Evolutionary conservation across 2,329 filamentous ascomycete species (phyloP).

Genomic region (Gaeumannomyces tritici): DNA sequence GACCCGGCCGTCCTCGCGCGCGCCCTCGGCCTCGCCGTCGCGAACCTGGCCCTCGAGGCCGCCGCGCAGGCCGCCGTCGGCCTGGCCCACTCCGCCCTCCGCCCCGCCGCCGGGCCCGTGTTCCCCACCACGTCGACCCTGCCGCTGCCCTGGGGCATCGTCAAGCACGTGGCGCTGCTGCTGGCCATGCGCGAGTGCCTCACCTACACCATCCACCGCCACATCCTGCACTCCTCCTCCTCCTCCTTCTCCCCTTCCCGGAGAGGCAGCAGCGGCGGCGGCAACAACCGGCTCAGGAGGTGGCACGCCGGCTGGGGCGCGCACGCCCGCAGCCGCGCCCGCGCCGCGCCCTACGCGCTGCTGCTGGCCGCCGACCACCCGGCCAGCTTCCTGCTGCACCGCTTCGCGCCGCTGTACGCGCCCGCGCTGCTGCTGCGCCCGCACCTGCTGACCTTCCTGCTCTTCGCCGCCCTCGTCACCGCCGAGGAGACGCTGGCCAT

Average conservation of each 20-base stretch:
- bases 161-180: constrained; percentile 36
- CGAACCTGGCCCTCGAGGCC: constrained; percentile 35
- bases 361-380: constrained; percentile 61
- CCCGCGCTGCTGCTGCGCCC: constrained; percentile 56
- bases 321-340: constrained; percentile 38
- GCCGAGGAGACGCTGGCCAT: constrained; percentile 57
- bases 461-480: constrained; percentile 53
- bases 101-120: constrained; percentile 22
- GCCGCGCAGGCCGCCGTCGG: constrained; percentile 32
- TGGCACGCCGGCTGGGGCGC: constrained; percentile 27
- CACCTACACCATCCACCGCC: constrained; percentile 67
- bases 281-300: constrained; percentile 17
- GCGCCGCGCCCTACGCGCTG: constrained; percentile 50
- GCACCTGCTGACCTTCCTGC: constrained; percentile 63
- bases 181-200: constrained; percentile 44
- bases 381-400: constrained; percentile 49
- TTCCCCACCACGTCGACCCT: constrained; percentile 39
- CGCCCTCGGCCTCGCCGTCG: constrained; percentile 27
- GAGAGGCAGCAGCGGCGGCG: too few relatives aligned
- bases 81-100: constrained; percentile 22
- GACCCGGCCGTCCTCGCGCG: constrained; percentile 21
- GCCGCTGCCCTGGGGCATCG: constrained; percentile 42
- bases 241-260: too few relatives aligned
- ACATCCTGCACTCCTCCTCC: constrained; percentile 47
- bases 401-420: constrained; percentile 56